Conservation (phyloP, 1,284 basidiomycete genomes). For the Sparassis latifolia region DNA sequence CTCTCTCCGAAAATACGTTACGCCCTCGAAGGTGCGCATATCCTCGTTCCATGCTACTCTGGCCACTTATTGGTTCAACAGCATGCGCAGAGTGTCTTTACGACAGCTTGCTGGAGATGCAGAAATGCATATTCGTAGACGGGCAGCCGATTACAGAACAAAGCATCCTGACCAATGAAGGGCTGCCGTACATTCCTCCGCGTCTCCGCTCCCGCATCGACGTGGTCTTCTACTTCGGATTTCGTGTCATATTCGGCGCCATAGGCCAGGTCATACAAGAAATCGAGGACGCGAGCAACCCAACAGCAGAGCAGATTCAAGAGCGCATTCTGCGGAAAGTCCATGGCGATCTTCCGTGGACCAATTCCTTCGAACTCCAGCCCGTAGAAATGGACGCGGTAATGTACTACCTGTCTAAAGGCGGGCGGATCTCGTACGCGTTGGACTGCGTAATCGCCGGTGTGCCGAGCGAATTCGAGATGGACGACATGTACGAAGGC, state of each 20-base stretch:
- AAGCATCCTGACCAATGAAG: background rate
- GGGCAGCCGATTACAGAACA: background rate
- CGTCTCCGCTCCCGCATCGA: background rate
- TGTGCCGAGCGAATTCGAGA: background rate
- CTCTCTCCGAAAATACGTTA: conserved; percentile 12
- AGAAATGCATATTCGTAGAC: background rate
- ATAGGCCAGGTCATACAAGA: background rate
- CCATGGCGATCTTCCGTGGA: background rate
- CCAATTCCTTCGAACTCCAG: background rate
- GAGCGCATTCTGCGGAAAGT: background rate
- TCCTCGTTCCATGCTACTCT: too few species aligned
- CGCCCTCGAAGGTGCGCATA: too few species aligned
- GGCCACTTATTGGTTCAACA: too few species aligned
- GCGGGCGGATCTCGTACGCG: conserved; percentile 1
- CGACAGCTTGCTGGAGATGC: background rate
- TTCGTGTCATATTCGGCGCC: background rate
- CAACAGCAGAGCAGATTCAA: background rate
- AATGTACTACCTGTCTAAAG: conserved; percentile 1
- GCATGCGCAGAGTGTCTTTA: background rate
- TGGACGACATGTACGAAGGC: background rate
- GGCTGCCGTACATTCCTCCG: background rate
- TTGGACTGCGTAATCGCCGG: background rate
- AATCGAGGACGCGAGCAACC: background rate
- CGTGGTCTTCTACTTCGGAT: background rate
- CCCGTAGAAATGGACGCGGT: background rate